Percentiles rank a stretch among this genome's conserved stretches.
These are phyloP conservation scores for Fusarium paranaense DNA, from an alignment of 2,329 filamentous ascomycete genomes.

Conservation along the genomic window DNA sequence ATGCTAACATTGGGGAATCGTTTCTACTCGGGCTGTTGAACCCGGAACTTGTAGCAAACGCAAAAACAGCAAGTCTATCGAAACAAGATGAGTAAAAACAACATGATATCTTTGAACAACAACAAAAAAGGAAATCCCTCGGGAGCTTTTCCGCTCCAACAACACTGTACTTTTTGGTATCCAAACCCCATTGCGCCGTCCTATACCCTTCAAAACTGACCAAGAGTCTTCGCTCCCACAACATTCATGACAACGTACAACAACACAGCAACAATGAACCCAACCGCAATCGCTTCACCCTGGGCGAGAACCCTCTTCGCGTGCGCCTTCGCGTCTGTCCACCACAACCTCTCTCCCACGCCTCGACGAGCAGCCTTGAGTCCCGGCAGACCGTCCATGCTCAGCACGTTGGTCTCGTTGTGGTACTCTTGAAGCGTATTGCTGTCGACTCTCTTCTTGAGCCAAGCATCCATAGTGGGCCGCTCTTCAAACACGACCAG, in stretches of 20 bases:
- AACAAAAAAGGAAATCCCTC: slow-evolving; percentile 12
- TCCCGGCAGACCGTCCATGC: slow-evolving; percentile 70
- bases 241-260: slow-evolving; percentile 45
- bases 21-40: slow-evolving; percentile 40
- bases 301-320: slow-evolving; percentile 44
- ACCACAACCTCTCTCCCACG: slow-evolving; percentile 59
- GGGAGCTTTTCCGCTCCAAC: slow-evolving; percentile 16
- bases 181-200: slow-evolving; percentile 39
- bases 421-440: slow-evolving; percentile 68
- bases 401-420: slow-evolving; percentile 63
- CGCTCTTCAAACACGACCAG: slow-evolving; percentile 63
- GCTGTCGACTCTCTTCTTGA: slow-evolving; percentile 59
- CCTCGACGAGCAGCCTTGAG: slow-evolving; percentile 64
- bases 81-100: slow-evolving; percentile 24
- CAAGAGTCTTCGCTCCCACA: neutral
- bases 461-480: slow-evolving; percentile 66
- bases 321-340: slow-evolving; percentile 53
- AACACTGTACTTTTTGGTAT: slow-evolving; percentile 42
- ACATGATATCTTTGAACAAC: slow-evolving; percentile 12
- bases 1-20: slow-evolving; percentile 39
- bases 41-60: slow-evolving; percentile 36
- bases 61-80: slow-evolving; percentile 42
- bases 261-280: slow-evolving; percentile 48
- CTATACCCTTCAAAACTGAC: slow-evolving; percentile 31
- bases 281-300: slow-evolving; percentile 47